Percentiles rank a stretch among this genome's conserved stretches.
Conservation (phyloP, 345 rosid genomes). For the Xanthoceras sorbifolium region DNA sequence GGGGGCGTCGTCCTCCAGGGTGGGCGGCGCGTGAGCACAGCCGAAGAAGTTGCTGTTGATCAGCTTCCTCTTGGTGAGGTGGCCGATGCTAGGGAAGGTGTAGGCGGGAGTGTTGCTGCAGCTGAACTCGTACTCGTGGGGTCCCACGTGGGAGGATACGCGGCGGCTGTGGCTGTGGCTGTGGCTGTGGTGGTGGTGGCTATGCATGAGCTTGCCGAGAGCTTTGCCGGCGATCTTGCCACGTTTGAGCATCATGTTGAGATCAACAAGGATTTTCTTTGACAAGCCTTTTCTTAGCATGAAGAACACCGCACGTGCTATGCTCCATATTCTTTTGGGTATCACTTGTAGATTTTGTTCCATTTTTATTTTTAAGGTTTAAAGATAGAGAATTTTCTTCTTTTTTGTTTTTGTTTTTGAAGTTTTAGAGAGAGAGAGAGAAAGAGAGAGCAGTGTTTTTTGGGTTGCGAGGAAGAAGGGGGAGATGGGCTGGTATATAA, state of each 20-base stretch:
- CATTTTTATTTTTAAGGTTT: constrained; percentile 11
- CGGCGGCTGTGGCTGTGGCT: constrained; percentile 10
- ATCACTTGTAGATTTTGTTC: constrained; percentile 48
- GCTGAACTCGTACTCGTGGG: constrained; percentile 86
- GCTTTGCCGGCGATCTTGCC: constrained; percentile 76
- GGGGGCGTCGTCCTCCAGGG: constrained; percentile 50
- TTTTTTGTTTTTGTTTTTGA: background rate
- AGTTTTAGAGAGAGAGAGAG: background rate
- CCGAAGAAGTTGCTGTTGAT: constrained; percentile 41
- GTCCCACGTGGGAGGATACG: constrained; percentile 8
- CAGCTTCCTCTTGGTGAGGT: constrained; percentile 37
- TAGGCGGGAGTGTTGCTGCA: constrained; percentile 82
- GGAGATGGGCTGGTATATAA: constrained; percentile 35
- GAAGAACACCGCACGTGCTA: constrained; percentile 62
- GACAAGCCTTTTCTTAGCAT: constrained; percentile 69
- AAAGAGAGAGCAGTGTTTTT: constrained; percentile 12
- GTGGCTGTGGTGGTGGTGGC: constrained; percentile 49
- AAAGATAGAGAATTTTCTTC: background rate
- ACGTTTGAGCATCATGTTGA: constrained; percentile 74
- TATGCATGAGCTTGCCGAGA: constrained; percentile 60
- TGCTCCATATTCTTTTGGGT: constrained; percentile 61
- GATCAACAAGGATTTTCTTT: constrained; percentile 64
- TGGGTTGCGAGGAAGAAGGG: constrained; percentile 30
- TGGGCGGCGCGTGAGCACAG: constrained; percentile 63
- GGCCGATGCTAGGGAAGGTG: constrained; percentile 42